Base-by-base conservation (phyloP, 1,284 basidiomycete genomes). In the Cutaneotrichosporon sp. region DNA sequence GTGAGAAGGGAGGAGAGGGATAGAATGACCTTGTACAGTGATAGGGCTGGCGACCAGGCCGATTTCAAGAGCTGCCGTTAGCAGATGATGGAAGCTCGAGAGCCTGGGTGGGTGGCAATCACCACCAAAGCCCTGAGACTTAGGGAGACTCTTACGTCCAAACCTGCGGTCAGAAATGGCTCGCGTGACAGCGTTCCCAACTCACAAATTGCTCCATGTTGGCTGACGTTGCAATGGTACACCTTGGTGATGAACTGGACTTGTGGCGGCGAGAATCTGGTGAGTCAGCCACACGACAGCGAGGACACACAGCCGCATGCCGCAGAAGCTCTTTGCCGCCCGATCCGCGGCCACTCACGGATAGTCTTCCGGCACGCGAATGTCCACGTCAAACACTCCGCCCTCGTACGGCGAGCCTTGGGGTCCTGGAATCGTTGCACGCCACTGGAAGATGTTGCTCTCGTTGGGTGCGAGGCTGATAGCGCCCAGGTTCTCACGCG, bases 1-100 rank as follows among this genome's bases (percentile, higher is more conserved):
- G 90, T 94, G 67, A 97, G 78, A 86, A 96, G 92, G 61, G 93
- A 96, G 66, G 90, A 94, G 70, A 97, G 93, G 67, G 90, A 94
- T 66, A 96, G 81, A 32, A 97, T 74, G 27, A 96, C 91, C 77
- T 93, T 93, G 79, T 88, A 91, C 35, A 93, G 78, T 2, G 89
- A 91, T 27, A 93, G 76, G 1, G 90, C 90, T 2, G 90, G 90
- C 0, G 88, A 90, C 90, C 90, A 93, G 61, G 88, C 87, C 63
- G 83, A 81, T 75, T 93, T 91, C 56, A 92, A 80, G 43, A 91
- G 87, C 72, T 92, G 16, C 59, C 86, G 41, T 38, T 22, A 43
- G 46, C 22, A 33, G 20, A n/a, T n/a, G n/a, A n/a, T n/a, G n/a
- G n/a, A n/a, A n/a, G n/a, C n/a, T n/a, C n/a, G n/a, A n/a, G n/a